Conservation (phyloP, 495 filamentous ascomycete genomes). For the Tuber calosporum region DNA sequence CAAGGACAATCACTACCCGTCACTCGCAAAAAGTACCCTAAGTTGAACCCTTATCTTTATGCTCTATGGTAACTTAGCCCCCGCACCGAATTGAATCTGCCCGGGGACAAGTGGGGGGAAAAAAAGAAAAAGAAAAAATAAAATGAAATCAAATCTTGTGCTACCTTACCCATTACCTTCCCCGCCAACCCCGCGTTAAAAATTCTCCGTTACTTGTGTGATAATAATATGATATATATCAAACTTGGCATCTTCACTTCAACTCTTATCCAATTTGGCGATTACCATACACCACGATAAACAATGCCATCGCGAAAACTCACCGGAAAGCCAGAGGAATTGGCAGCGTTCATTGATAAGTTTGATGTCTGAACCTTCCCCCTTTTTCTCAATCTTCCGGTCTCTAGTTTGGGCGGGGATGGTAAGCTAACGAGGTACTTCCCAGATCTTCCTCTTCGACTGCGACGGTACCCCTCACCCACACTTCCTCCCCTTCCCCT, state of each 20-base stretch:
- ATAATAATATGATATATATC: too few species aligned
- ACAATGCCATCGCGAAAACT: conserved; percentile 59
- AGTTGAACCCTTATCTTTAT: too few species aligned
- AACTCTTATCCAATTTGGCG: not conserved
- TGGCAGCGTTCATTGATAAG: conserved; percentile 72
- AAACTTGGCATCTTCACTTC: not conserved
- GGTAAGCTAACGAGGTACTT: conserved; percentile 18
- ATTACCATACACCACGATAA: not conserved
- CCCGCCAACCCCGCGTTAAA: not conserved
- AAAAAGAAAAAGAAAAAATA: too few species aligned
- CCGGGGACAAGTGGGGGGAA: not conserved
- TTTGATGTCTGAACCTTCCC: conserved; percentile 63
- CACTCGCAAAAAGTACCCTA: not conserved
- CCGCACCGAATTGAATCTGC: not conserved
- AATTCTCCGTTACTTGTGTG: not conserved
- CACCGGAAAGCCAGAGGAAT: conserved; percentile 65
- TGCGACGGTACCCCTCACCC: conserved; percentile 70
- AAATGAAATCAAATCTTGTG: not conserved
- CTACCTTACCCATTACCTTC: not conserved
- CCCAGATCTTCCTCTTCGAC: conserved; percentile 85
- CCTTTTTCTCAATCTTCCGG: too few species aligned
- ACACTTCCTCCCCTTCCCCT: not conserved
- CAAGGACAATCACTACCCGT: not conserved
- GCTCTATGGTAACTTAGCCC: too few species aligned
- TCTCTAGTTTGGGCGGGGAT: not conserved